A percentile compares a stretch with the other conserved stretches of the same genome.
phyloP scores from a whole-genome alignment of 1,284 basidiomycete genomes.

The Ustilago xerochloae region DNA sequence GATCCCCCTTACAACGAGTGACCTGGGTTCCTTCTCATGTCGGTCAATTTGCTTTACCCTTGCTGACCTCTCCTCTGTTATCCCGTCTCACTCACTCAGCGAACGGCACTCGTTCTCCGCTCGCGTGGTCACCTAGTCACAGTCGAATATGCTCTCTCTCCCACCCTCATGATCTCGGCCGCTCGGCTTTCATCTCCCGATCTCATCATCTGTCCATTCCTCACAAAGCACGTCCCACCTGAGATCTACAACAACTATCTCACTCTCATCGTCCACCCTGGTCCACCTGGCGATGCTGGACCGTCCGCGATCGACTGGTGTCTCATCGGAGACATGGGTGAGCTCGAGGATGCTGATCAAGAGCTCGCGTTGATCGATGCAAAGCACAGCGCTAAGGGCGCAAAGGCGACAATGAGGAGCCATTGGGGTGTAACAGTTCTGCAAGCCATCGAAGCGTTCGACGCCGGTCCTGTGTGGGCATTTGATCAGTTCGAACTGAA shows the following conservation, averaged over 20 bases:
- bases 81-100: conserved; percentile 20
- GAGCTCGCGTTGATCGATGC: conserved; percentile 65
- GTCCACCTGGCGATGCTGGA: conserved; percentile 71
- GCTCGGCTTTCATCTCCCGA: conserved; percentile 68
- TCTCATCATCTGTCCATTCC: conserved; percentile 70
- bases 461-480: conserved; percentile 71
- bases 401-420: conserved; percentile 47
- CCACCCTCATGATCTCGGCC: conserved; percentile 69
- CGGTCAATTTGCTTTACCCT: too few relatives aligned
- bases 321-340: conserved; percentile 70
- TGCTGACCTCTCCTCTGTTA: too few relatives aligned
- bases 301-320: conserved; percentile 71
- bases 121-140: conserved; percentile 68
- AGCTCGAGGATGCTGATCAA: conserved; percentile 59
- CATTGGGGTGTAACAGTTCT: conserved; percentile 71
- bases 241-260: conserved; percentile 69
- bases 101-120: conserved; percentile 66
- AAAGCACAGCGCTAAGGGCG: conserved; percentile 27
- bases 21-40: too few relatives aligned
- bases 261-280: conserved; percentile 71
- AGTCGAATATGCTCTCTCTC: conserved; percentile 69
- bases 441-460: conserved; percentile 70
- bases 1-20: background rate
- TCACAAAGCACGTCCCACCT: conserved; percentile 70
- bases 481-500: conserved; percentile 70